These are phyloP conservation scores for Penicillium sp. DNA, from an alignment of 2,329 filamentous ascomycete species.

Conservation along the genomic window DNA sequence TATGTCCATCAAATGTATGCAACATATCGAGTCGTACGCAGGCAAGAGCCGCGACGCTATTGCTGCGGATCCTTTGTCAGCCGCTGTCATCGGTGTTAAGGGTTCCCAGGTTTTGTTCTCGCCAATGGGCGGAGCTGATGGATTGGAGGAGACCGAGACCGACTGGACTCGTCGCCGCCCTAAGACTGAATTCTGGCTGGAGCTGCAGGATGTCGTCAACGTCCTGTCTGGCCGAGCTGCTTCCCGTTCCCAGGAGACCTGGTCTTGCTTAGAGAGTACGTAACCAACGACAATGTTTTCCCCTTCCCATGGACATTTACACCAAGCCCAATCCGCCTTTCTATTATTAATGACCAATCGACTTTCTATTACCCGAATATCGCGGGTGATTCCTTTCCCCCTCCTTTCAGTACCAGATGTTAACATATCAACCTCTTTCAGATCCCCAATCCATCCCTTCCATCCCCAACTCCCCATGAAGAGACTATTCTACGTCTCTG, in stretches of 20 bases:
- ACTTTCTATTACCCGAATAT: not conserved
- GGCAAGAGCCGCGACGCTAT: constrained; percentile 67
- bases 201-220: constrained; percentile 78
- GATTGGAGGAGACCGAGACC: constrained; percentile 79
- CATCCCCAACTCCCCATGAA: constrained; percentile 22
- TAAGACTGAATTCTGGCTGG: constrained; percentile 80
- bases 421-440: constrained; percentile 16
- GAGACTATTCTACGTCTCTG: not conserved
- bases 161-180: constrained; percentile 92
- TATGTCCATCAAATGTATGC: constrained; percentile 89
- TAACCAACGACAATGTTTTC: constrained; percentile 6
- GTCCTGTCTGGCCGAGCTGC: constrained; percentile 72
- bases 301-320: not conserved
- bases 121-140: constrained; percentile 62
- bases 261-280: constrained; percentile 34
- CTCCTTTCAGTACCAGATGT: not conserved
- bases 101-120: constrained; percentile 88
- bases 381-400: not conserved
- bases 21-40: constrained; percentile 80
- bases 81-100: constrained; percentile 86
- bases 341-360: not conserved
- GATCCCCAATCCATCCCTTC: constrained; percentile 21
- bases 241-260: constrained; percentile 27
- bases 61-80: constrained; percentile 69
- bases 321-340: not conserved